Conservation (phyloP, 352 stramenopile genomes). For the Phytophthora quininea region DNA sequence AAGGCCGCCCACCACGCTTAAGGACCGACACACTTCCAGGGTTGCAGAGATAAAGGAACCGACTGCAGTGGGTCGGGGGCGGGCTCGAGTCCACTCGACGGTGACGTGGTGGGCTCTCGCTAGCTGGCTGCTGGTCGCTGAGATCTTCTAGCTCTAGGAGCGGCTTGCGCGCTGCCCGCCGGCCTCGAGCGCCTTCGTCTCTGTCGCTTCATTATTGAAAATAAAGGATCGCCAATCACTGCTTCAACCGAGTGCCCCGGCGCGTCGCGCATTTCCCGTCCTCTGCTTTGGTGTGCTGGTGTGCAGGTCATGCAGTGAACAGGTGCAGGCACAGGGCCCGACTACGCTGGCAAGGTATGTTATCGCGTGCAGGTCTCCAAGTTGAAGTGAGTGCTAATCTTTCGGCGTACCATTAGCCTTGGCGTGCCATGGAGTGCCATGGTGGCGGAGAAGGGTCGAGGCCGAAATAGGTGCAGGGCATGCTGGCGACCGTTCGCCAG, state of each 20-base stretch:
- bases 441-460: no score
- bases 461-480: background rate
- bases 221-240: conserved; percentile 79
- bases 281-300: conserved; percentile 14
- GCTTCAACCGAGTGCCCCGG: conserved; percentile 35
- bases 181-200: conserved; percentile 30
- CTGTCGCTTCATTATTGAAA: conserved; percentile 80
- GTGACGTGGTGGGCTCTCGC: conserved; percentile 36
- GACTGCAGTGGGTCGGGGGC: conserved; percentile 32
- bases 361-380: background rate
- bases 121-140: conserved; percentile 23
- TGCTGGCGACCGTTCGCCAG: background rate
- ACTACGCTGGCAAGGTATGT: background rate
- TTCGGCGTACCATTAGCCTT: no score
- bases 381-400: background rate
- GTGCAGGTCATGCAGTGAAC: background rate
- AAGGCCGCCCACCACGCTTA: conserved; percentile 90
- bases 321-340: background rate
- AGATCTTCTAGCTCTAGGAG: conserved; percentile 25
- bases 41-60: conserved; percentile 39
- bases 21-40: conserved; percentile 51
- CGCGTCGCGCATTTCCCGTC: conserved; percentile 14
- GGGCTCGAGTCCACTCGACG: conserved; percentile 29
- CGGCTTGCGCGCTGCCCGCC: conserved; percentile 23
- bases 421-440: no score